Conservation (phyloP, 2,329 filamentous ascomycete genomes). For the Phaeophleospora eucalypticola region DNA sequence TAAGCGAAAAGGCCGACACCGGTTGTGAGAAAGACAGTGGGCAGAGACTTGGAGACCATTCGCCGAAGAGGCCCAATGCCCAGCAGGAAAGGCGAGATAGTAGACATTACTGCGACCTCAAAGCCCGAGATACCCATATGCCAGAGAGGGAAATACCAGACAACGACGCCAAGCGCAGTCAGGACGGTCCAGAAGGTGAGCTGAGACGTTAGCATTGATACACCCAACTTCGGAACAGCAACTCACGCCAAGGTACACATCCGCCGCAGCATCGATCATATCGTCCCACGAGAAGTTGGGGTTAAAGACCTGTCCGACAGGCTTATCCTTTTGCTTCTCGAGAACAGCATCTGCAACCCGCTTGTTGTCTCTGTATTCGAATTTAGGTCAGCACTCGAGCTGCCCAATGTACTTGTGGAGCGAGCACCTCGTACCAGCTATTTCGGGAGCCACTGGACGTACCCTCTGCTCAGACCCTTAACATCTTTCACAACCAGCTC, state of each 20-base stretch:
- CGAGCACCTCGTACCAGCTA: constrained; percentile 58
- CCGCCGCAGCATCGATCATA: constrained; percentile 74
- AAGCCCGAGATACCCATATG: constrained; percentile 98
- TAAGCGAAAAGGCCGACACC: constrained; percentile 76
- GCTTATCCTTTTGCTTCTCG: constrained; percentile 61
- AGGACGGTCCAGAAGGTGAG: constrained; percentile 95
- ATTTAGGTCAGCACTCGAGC: constrained; percentile 8
- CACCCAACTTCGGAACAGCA: not conserved
- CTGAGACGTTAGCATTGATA: constrained; percentile 39
- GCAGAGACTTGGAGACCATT: constrained; percentile 60
- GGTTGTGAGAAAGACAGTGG: constrained; percentile 67
- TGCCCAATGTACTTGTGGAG: constrained; percentile 1
- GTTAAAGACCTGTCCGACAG: constrained; percentile 65
- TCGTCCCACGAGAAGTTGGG: constrained; percentile 69
- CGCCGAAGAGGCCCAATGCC: constrained; percentile 65
- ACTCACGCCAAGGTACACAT: constrained; percentile 86
- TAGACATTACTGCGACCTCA: constrained; percentile 82
- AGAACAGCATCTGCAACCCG: constrained; percentile 28
- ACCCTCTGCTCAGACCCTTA: constrained; percentile 92
- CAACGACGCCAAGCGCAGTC: constrained; percentile 79
- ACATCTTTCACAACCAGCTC: constrained; percentile 85
- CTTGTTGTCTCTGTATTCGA: constrained; percentile 25
- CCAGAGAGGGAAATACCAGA: constrained; percentile 99
- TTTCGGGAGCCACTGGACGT: constrained; percentile 92
- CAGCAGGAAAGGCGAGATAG: constrained; percentile 75